Conservation (phyloP, 805 yeast species). For the Priceomyces melissophilus region DNA sequence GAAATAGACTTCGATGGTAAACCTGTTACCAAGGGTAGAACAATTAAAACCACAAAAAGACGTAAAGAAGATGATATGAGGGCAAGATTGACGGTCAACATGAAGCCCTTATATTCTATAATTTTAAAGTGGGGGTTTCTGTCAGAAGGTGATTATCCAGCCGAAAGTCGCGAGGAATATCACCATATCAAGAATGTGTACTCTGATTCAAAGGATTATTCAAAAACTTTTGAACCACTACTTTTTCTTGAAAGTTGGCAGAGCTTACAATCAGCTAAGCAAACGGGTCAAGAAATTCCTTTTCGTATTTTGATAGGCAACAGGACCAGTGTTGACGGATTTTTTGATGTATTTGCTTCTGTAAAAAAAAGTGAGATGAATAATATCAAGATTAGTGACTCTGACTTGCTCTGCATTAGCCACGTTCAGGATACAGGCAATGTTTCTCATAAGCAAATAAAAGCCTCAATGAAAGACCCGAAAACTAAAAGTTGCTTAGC, state of each 20-base stretch:
- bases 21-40: constrained; percentile 21
- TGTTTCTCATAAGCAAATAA: constrained; percentile 13
- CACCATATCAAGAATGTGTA: constrained; percentile 55
- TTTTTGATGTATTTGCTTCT: constrained; percentile 82
- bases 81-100: constrained; percentile 69
- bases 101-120: constrained; percentile 67
- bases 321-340: constrained; percentile 77
- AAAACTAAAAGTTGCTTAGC: constrained; percentile 64
- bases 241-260: constrained; percentile 93
- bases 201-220: constrained; percentile 59
- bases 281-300: constrained; percentile 56
- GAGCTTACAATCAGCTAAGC: constrained; percentile 69
- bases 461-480: constrained; percentile 23
- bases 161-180: constrained; percentile 42
- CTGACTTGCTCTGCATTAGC: constrained; percentile 67
- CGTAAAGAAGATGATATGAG: constrained; percentile 77
- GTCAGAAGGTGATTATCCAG: constrained; percentile 54
- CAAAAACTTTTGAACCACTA: constrained; percentile 70
- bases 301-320: constrained; percentile 72
- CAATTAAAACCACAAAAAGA: constrained; percentile 31
- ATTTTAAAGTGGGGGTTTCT: constrained; percentile 78
- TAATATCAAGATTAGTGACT: constrained; percentile 60
- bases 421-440: constrained; percentile 20
- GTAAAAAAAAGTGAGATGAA: constrained; percentile 49
- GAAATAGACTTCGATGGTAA: constrained; percentile 45